Percentiles rank a stretch among this genome's conserved stretches.
phyloP scores from a whole-genome alignment of 139 green algal genomes.

The Parachlorella kessleri region DNA sequence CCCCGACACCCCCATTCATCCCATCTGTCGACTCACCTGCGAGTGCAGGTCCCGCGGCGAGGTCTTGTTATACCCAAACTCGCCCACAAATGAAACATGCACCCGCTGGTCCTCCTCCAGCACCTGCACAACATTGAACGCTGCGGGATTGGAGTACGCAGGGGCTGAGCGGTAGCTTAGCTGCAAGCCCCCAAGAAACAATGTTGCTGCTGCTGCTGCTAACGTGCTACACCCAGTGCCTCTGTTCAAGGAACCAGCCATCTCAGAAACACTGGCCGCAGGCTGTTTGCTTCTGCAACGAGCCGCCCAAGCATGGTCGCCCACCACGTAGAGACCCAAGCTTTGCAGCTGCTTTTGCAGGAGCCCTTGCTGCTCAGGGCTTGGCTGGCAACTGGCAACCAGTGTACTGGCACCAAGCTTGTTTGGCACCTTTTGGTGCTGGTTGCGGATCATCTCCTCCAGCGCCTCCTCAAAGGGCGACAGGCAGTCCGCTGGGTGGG shows the following conservation, averaged over 20 bases:
- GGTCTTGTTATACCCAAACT: constrained; percentile 88
- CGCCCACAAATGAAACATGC: constrained; percentile 83
- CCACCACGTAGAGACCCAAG: no score
- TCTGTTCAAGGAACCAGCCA: no score
- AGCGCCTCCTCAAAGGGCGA: constrained; percentile 90
- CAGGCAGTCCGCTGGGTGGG: constrained; percentile 76
- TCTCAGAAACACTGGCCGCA: no score
- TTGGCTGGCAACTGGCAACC: background rate
- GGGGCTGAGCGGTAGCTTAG: no score
- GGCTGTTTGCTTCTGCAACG: no score
- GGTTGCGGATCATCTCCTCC: constrained; percentile 63
- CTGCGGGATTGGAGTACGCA: constrained; percentile 2
- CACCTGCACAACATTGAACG: constrained; percentile 37
- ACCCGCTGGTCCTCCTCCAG: constrained; percentile 51
- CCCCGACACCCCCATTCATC: no score
- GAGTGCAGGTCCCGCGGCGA: constrained; percentile 86
- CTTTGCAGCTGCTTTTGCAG: no score
- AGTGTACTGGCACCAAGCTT: background rate
- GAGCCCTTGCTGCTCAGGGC: no score
- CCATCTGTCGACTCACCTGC: background rate
- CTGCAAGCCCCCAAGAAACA: no score
- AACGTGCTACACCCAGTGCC: no score
- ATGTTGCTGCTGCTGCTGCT: no score
- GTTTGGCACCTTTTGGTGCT: constrained; percentile 35
- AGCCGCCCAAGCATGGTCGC: no score